phyloP scores from a whole-genome alignment of 2,329 filamentous ascomycete genomes.

The Neofusicoccum ribis region DNA sequence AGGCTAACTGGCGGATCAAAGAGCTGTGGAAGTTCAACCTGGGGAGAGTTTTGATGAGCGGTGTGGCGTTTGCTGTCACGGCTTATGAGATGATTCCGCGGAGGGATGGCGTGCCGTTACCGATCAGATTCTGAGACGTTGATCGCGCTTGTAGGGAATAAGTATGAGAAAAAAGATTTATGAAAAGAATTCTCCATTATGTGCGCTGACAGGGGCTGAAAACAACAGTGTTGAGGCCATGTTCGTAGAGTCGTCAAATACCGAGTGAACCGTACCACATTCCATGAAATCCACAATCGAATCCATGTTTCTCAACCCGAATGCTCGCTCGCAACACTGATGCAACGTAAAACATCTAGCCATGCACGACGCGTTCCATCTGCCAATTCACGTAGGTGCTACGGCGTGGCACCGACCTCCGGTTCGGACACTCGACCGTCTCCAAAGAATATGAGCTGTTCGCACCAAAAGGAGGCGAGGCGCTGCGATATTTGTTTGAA shows the following conservation, averaged over 20 bases:
- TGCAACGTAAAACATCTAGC: too few relatives aligned
- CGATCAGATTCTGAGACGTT: not conserved
- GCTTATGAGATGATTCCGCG: not conserved
- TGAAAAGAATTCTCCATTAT: too few relatives aligned
- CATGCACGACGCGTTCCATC: too few relatives aligned
- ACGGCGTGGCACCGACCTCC: not conserved
- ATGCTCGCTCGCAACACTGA: too few relatives aligned
- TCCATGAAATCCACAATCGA: too few relatives aligned
- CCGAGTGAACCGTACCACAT: too few relatives aligned
- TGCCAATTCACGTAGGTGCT: not conserved
- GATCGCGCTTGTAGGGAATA: not conserved
- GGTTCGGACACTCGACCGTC: not conserved
- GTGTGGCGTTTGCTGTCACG: not conserved
- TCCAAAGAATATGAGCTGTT: not conserved
- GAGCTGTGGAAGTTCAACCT: slow-evolving; percentile 1
- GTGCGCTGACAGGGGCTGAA: too few relatives aligned
- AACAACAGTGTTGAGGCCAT: too few relatives aligned
- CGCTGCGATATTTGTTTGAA: not conserved
- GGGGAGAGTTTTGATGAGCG: not conserved
- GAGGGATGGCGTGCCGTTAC: not conserved
- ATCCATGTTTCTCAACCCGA: too few relatives aligned
- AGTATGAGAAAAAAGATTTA: too few relatives aligned
- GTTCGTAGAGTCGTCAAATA: too few relatives aligned
- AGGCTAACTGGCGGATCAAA: not conserved
- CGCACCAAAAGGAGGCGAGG: not conserved